Conservation (phyloP, 257 asterid genomes). For the Primulina tabacum region DNA sequence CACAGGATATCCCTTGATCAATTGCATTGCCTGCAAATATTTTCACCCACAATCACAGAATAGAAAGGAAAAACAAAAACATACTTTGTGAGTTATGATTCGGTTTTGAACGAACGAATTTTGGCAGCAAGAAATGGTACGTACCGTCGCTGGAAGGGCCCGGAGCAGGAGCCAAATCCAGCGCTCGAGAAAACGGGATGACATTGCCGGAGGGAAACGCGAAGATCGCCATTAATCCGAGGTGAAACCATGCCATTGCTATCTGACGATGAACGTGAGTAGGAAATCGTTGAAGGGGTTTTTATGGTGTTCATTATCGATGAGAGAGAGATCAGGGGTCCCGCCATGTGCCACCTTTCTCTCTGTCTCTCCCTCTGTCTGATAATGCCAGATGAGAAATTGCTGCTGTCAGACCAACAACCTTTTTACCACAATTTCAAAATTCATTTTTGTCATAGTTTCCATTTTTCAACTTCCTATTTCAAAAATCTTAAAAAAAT, state of each 20-base stretch:
- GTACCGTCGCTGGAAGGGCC: slow-evolving; percentile 30
- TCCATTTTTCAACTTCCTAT: no score
- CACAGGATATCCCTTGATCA: slow-evolving; percentile 25
- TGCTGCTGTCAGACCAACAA: neutral
- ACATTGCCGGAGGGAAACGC: slow-evolving; percentile 14
- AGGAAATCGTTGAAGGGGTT: neutral
- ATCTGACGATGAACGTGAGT: neutral
- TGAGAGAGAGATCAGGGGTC: neutral
- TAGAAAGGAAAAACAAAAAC: neutral
- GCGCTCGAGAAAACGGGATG: slow-evolving; percentile 19
- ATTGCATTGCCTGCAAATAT: slow-evolving; percentile 21
- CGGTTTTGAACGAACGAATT: neutral
- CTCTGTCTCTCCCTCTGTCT: neutral
- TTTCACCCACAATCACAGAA: neutral
- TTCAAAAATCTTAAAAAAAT: no score
- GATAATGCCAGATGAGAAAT: neutral
- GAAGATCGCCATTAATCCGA: slow-evolving; percentile 15
- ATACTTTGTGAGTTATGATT: no score
- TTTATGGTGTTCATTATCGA: neutral
- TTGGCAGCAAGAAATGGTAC: neutral
- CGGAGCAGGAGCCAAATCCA: slow-evolving; percentile 24
- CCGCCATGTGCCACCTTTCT: neutral
- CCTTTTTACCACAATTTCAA: no score
- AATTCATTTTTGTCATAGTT: no score
- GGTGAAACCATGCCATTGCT: neutral